Evolutionary conservation across 1,284 basidiomycete species (phyloP), one percentile per base, ranked within the genome.

Genomic region (Naganishia sp.): DNA sequence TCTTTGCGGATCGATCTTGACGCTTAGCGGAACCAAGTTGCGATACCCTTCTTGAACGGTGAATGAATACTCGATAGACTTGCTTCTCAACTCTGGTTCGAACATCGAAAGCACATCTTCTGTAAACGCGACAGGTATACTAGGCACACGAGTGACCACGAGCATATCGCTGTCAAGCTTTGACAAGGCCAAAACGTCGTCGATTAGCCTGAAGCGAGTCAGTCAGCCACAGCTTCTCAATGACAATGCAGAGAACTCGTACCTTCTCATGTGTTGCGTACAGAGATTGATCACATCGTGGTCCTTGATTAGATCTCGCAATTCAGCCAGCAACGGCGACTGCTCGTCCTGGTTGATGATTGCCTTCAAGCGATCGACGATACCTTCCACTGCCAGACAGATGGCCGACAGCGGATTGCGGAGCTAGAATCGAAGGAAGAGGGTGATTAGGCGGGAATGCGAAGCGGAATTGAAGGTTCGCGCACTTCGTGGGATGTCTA

Each of bases 351-450:
- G 53, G 18, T 28, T 35, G 43, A 71, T 28, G 35, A 39, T 39
- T 10, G 43, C 31, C 35, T 72, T 62, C 32, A 73, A 41, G 31
- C 67, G 66, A 3, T 72, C 72, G 7, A 65, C 65, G 6, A 72
- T 64, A 13, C 66, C 63, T 58, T 74, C 71, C 17, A 69, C 60
- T 17, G 71, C 68, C 35, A 74, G 62, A 50, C 66, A 67, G 35
- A 74, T 72, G 10, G 71, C 72, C 1, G 67, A 70, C 21, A 74
- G 55, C 2, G 71, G 71, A 58, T 70, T 72, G 6, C 69, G 67
- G 15, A 70, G 64, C 53, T 69, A 32, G 50, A 63, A 25, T 31
- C 28, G 43, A 41, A 45, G 32, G 54, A 15, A 52, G 11, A n/a
- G 31, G 50, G 15, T 4, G 35, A 35, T 28, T 39, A 35, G 35